Evolutionary conservation across 768 basidiomycete species (phyloP).

Genomic region (Pleurotus pulmonarius): DNA sequence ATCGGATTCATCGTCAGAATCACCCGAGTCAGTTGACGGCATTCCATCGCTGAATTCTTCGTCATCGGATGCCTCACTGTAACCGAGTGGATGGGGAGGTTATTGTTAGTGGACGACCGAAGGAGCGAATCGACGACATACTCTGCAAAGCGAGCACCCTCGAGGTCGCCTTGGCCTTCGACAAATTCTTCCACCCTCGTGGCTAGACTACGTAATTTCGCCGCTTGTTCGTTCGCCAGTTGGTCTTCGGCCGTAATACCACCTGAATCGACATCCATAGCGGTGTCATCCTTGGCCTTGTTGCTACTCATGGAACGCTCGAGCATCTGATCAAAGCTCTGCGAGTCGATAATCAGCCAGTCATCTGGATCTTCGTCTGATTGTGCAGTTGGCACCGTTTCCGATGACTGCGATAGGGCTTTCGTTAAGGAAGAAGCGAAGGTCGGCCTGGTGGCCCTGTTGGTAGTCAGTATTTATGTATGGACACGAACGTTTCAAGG

Average conservation of each 20-base stretch:
- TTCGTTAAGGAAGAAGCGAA: constrained; percentile 73
- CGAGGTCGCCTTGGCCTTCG: constrained; percentile 82
- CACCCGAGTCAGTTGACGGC: constrained; percentile 40
- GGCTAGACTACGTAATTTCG: constrained; percentile 72
- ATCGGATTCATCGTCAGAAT: constrained; percentile 31
- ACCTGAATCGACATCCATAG: constrained; percentile 49
- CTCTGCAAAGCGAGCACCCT: constrained; percentile 91
- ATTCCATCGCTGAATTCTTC: constrained; percentile 58
- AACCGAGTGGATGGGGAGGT: not conserved
- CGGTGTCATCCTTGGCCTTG: constrained; percentile 20
- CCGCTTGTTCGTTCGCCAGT: constrained; percentile 61
- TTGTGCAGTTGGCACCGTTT: constrained; percentile 17
- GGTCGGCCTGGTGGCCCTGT: constrained; percentile 44
- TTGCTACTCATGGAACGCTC: constrained; percentile 34
- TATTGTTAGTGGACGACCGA: not conserved
- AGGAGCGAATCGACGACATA: constrained; percentile 26
- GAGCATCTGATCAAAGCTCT: constrained; percentile 74
- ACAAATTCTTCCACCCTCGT: constrained; percentile 88
- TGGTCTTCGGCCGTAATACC: constrained; percentile 40
- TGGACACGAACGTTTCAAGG: no score
- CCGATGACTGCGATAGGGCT: constrained; percentile 46
- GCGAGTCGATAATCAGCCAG: constrained; percentile 82
- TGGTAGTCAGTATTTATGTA: not conserved
- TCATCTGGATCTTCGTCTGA: constrained; percentile 69
- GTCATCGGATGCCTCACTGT: constrained; percentile 66